Base-by-base conservation (phyloP, 1,284 basidiomycete genomes). In the Taiwanofungus camphoratus region DNA sequence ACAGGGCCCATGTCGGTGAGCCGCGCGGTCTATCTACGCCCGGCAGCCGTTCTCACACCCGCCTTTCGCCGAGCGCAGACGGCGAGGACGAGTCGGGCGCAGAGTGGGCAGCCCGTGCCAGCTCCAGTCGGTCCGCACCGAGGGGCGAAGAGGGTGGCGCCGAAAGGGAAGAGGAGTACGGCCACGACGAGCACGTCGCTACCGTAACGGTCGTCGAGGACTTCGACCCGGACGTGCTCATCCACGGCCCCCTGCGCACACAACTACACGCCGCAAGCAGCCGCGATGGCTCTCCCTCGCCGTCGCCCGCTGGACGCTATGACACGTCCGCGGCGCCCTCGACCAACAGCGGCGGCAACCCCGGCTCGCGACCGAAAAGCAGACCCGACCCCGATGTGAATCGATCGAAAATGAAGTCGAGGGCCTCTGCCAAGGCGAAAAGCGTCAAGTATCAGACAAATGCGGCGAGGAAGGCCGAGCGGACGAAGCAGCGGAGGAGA, bases 121-220 rank as follows among this genome's bases (percentile, higher is more conserved):
- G 26, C 26, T 7, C 26, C 26, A 13, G 26, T 8, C 26, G 8
- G 13, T 27, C 26, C 13, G 13, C 26, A 7, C 26, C 8, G 7
- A 13, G 13, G 8, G 26, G 55, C 29, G 53, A 53, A 15, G 56
- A 58, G 33, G 49, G 55, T 27, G 49, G 64, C 54, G 42, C 63
- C 58, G 55, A 68, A 62, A 40, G 70, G 41, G 79, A 81, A 48
- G 74, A 79, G 56, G 78, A 82, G 56, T 89, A 77, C 51, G 80
- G 85, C 56, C 79, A 79, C 49, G 84, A 88, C 53, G 79, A 89
- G 54, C 72, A 79, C 41, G 69, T 87, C n/a, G 84, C 87, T 39
- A 87, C 83, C 19, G 87, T 90, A 34, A 88, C 87, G 5, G 76
- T 90, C 32, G 78, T 89, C 9, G 84, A 90, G 59, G 86, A 90